phyloP scores from a whole-genome alignment of 129 eudicot genomes.

The Saposhnikovia divaricata region DNA sequence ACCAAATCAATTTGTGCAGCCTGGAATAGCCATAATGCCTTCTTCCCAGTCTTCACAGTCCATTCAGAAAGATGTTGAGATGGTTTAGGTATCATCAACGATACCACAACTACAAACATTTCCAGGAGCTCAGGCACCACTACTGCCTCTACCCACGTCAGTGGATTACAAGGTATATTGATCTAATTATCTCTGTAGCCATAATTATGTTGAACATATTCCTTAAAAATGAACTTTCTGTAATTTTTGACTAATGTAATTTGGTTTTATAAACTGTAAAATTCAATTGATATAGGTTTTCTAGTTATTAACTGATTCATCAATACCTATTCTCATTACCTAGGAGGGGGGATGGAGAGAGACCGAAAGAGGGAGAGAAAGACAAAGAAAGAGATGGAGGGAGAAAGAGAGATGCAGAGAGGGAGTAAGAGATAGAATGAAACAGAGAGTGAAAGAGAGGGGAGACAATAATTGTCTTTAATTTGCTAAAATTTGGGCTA shows the following conservation, averaged over 20 bases:
- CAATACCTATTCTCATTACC: too few relatives aligned
- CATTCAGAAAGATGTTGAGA: conserved; percentile 20
- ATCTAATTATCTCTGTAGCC: neutral
- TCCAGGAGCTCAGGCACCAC: conserved; percentile 22
- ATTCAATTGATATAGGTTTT: neutral
- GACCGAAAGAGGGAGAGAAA: too few relatives aligned
- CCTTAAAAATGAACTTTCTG: neutral
- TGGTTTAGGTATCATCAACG: conserved; percentile 22
- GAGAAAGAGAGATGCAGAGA: too few relatives aligned
- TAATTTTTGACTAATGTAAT: neutral
- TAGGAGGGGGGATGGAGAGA: too few relatives aligned
- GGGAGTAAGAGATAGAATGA: too few relatives aligned
- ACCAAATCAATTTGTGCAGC: conserved; percentile 31
- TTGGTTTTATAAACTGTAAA: neutral
- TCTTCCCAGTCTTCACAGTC: conserved; percentile 16
- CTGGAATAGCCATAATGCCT: conserved; percentile 15
- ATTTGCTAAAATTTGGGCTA: too few relatives aligned
- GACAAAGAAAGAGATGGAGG: too few relatives aligned
- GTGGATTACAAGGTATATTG: conserved; percentile 15
- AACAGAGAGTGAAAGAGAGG: too few relatives aligned
- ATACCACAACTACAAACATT: conserved; percentile 5
- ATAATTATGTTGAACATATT: neutral
- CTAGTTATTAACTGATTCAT: too few relatives aligned
- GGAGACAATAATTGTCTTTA: too few relatives aligned
- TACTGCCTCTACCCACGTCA: conserved; percentile 26